These are phyloP conservation scores for Daldinia grandis DNA, from an alignment of 495 filamentous ascomycete species.

Conservation along the genomic window DNA sequence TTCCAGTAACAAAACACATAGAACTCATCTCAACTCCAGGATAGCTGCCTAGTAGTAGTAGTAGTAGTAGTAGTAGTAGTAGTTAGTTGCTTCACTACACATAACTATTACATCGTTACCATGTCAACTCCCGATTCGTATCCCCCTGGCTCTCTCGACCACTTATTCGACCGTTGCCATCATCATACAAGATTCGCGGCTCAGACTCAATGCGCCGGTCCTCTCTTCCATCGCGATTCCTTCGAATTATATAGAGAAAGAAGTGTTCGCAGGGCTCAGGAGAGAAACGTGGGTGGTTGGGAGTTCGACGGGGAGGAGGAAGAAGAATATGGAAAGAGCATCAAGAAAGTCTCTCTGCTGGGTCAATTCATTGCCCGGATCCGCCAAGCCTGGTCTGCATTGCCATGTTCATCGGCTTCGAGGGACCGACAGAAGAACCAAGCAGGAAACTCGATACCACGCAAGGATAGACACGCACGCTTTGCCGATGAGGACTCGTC, in stretches of 20 bases:
- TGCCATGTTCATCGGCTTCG: background rate
- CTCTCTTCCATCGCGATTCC: conserved; percentile 19
- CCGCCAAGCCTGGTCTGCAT: background rate
- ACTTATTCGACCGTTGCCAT: background rate
- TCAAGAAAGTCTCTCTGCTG: background rate
- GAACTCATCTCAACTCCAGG: background rate
- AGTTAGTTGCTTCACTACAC: background rate
- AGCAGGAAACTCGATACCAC: background rate
- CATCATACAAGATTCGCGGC: background rate
- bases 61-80: no score
- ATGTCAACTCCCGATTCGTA: background rate
- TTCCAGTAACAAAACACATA: background rate
- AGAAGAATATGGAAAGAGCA: background rate
- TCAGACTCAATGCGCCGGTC: background rate
- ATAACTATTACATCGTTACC: background rate
- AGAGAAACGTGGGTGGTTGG: background rate
- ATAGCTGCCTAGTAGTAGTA: background rate
- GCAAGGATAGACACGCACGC: background rate
- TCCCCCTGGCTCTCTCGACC: background rate
- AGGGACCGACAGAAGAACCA: background rate
- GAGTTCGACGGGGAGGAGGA: background rate
- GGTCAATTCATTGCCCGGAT: background rate
- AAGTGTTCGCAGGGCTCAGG: background rate
- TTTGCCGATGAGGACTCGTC: background rate
- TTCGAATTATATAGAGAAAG: conserved; percentile 23